These are phyloP conservation scores for Trichophyton benhamiae DNA, from an alignment of 2,329 filamentous ascomycete species.

Conservation along the genomic window DNA sequence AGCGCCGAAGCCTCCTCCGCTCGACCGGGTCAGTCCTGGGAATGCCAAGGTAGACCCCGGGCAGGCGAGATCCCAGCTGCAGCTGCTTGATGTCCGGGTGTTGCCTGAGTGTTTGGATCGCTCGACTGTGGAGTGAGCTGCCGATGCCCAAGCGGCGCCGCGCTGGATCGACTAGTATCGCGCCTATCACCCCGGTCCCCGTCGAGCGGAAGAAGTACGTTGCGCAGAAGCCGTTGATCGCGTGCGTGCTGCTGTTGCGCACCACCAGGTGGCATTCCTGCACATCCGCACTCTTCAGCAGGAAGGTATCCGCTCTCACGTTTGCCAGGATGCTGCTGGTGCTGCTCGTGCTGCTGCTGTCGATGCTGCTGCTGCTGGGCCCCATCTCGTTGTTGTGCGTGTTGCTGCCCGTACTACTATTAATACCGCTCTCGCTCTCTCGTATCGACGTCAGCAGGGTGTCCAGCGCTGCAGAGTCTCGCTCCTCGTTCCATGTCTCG, in stretches of 20 bases:
- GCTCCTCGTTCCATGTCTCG: slow-evolving; percentile 68
- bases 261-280: slow-evolving; percentile 84
- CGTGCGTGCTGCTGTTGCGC: slow-evolving; percentile 81
- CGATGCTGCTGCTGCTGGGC: too few relatives aligned
- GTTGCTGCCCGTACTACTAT: slow-evolving; percentile 45
- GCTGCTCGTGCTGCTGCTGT: slow-evolving; percentile 34
- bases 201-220: slow-evolving; percentile 68
- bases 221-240: slow-evolving; percentile 81
- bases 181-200: slow-evolving; percentile 63
- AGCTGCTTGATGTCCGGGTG: slow-evolving; percentile 62
- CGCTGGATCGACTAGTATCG: slow-evolving; percentile 77
- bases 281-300: slow-evolving; percentile 56
- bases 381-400: slow-evolving; percentile 15
- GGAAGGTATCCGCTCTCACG: slow-evolving; percentile 62
- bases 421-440: slow-evolving; percentile 26
- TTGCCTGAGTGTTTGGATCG: slow-evolving; percentile 62
- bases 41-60: slow-evolving; percentile 76
- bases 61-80: slow-evolving; percentile 68
- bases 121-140: slow-evolving; percentile 74
- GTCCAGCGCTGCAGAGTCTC: slow-evolving; percentile 62
- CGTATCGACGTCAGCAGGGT: slow-evolving; percentile 60
- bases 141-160: slow-evolving; percentile 84
- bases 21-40: slow-evolving; percentile 54
- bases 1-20: slow-evolving; percentile 52
- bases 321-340: slow-evolving; percentile 56